These are phyloP conservation scores for Akanthomyces muscarius DNA, from an alignment of 2,329 filamentous ascomycete species.

Conservation along the genomic window DNA sequence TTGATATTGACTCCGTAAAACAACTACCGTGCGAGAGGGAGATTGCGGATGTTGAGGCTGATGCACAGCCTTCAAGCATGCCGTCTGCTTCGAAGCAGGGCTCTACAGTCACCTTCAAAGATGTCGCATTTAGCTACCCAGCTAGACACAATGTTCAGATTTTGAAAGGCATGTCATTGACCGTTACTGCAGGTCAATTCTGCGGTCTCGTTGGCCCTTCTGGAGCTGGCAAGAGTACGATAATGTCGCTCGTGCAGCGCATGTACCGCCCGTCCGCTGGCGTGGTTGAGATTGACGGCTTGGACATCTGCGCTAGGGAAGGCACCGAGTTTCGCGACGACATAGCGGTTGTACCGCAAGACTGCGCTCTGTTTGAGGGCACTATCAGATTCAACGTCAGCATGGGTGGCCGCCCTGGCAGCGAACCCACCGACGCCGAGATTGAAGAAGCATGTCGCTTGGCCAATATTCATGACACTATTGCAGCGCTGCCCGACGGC, in stretches of 20 bases:
- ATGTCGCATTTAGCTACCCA: conserved; percentile 64
- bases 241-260: conserved; percentile 52
- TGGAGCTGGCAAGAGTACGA: conserved; percentile 64
- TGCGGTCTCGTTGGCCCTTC: conserved; percentile 62
- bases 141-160: conserved; percentile 55
- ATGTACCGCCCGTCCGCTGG: conserved; percentile 44
- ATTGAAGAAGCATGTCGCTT: conserved; percentile 63
- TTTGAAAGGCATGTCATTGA: conserved; percentile 52
- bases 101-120: conserved; percentile 49
- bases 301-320: conserved; percentile 41
- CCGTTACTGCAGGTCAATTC: conserved; percentile 56
- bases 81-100: conserved; percentile 29
- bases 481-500: conserved; percentile 57
- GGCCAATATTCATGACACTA: conserved; percentile 68
- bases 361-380: conserved; percentile 55
- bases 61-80: conserved; percentile 27
- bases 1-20: conserved; percentile 37
- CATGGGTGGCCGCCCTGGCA: conserved; percentile 51
- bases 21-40: conserved; percentile 24
- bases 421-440: conserved; percentile 54
- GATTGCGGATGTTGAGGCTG: conserved; percentile 38
- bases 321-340: conserved; percentile 45
- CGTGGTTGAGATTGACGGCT: conserved; percentile 41
- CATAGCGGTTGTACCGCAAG: conserved; percentile 55
- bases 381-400: conserved; percentile 53